phyloP scores from a whole-genome alignment of 306 rosid species.

The Citrullus mucosospermus region DNA sequence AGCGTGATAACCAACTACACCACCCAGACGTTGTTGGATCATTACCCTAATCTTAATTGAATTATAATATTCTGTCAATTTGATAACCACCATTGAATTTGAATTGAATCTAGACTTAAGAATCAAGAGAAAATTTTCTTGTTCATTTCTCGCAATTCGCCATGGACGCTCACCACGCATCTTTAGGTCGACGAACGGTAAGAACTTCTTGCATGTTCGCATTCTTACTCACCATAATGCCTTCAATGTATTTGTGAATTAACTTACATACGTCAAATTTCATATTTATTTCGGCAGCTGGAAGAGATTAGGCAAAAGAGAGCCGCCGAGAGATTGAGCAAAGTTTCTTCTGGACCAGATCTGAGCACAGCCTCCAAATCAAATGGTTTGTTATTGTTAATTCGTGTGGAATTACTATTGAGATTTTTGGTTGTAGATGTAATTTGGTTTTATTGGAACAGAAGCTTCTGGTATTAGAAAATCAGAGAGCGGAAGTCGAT shows the following conservation, averaged over 20 bases:
- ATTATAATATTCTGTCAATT: neutral
- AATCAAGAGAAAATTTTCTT: neutral
- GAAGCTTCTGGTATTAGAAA: constrained; percentile 40
- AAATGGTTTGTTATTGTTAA: constrained; percentile 29
- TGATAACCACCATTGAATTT: neutral
- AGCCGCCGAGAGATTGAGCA: constrained; percentile 72
- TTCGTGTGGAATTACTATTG: neutral
- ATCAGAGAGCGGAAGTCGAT: constrained; percentile 57
- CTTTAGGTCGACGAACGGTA: constrained; percentile 85
- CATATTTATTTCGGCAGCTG: constrained; percentile 22
- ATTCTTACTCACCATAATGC: neutral
- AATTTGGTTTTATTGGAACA: constrained; percentile 12
- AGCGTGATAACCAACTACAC: constrained; percentile 43
- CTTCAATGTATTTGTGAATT: neutral
- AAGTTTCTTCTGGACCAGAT: constrained; percentile 80
- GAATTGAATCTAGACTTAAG: neutral
- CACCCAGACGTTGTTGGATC: constrained; percentile 17
- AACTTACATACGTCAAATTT: neutral
- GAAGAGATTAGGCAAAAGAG: constrained; percentile 92
- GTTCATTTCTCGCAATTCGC: constrained; percentile 1
- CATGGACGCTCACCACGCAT: constrained; percentile 78
- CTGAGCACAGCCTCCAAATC: constrained; percentile 29
- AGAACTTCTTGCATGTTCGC: neutral
- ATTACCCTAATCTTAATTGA: fast-evolving
- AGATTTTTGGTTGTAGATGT: neutral